Evolutionary conservation across 2,329 filamentous ascomycete genomes (phyloP).

Genomic region (Proliferodiscus dingleyae): DNA sequence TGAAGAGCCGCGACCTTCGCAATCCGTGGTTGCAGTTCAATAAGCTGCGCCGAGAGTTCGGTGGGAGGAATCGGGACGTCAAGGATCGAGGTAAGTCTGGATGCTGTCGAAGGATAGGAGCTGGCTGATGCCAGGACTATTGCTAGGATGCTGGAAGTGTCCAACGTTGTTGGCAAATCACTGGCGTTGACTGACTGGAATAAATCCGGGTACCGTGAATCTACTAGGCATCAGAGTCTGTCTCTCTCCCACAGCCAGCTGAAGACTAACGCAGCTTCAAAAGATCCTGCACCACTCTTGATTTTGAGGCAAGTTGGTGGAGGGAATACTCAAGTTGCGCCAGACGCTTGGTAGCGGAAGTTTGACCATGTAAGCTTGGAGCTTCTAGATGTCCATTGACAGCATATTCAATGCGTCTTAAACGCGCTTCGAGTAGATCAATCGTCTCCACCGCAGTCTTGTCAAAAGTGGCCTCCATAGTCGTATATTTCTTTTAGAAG

Average conservation of each 20-base stretch:
- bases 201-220: slow-evolving; percentile 30
- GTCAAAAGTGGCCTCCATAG: slow-evolving; percentile 29
- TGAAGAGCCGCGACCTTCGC: slow-evolving; percentile 29
- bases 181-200: slow-evolving; percentile 27
- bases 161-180: slow-evolving; percentile 26
- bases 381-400: slow-evolving; percentile 20
- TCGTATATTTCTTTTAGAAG: neutral
- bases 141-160: slow-evolving; percentile 23
- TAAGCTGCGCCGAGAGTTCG: slow-evolving; percentile 29
- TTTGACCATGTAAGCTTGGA: slow-evolving; percentile 2
- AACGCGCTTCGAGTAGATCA: slow-evolving; percentile 28
- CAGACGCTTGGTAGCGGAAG: slow-evolving; percentile 15
- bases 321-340: slow-evolving; percentile 21
- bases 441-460: slow-evolving; percentile 30
- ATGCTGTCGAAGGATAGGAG: slow-evolving; percentile 31
- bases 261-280: slow-evolving; percentile 28
- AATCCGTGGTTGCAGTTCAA: slow-evolving; percentile 29
- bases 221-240: slow-evolving; percentile 18
- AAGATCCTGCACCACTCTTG: slow-evolving; percentile 29
- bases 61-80: slow-evolving; percentile 30
- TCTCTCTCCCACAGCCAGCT: neutral
- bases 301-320: slow-evolving; percentile 21
- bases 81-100: slow-evolving; percentile 29
- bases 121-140: slow-evolving; percentile 31
- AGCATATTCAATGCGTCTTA: slow-evolving; percentile 29